Percentiles rank a stretch among this genome's conserved stretches.
Evolutionary conservation across 768 basidiomycete genomes (phyloP).

Genomic region (Tephrocybe sp.): DNA sequence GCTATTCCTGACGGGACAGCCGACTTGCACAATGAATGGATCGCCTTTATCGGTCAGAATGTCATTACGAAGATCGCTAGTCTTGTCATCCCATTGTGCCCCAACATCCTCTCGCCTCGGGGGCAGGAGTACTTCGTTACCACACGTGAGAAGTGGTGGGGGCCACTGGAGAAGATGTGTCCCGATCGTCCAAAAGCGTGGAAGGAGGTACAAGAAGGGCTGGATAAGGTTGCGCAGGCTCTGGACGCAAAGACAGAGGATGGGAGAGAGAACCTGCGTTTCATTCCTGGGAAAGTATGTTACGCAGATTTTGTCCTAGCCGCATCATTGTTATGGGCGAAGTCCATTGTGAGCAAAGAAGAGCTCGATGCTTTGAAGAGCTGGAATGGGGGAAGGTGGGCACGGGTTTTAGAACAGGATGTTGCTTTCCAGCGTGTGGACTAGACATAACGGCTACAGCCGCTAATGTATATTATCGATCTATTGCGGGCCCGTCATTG

Average conservation of each 20-base stretch:
- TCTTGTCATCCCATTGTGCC: constrained; percentile 4
- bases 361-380: constrained; percentile 8
- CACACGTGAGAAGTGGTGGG: constrained; percentile 15
- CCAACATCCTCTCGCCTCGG: constrained; percentile 6
- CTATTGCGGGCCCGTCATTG: no score
- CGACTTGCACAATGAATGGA: constrained; percentile 13
- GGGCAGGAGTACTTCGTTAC: constrained; percentile 13
- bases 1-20: constrained; percentile 16
- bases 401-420: constrained; percentile 1
- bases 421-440: no score
- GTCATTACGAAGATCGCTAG: background rate
- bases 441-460: no score
- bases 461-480: no score
- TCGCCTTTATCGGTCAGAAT: constrained; percentile 3
- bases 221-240: constrained; percentile 12
- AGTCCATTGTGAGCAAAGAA: constrained; percentile 2
- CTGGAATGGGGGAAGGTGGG: constrained; percentile 18
- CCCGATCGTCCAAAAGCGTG: constrained; percentile 12
- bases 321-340: constrained; percentile 10
- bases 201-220: constrained; percentile 9
- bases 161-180: constrained; percentile 13
- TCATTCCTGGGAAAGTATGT: constrained; percentile 9
- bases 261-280: constrained; percentile 1
- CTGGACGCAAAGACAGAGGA: constrained; percentile 12
- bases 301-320: constrained; percentile 16